Evolutionary conservation across 345 rosid genomes (phyloP).

Genomic region (Chamaenerion angustifolium): DNA sequence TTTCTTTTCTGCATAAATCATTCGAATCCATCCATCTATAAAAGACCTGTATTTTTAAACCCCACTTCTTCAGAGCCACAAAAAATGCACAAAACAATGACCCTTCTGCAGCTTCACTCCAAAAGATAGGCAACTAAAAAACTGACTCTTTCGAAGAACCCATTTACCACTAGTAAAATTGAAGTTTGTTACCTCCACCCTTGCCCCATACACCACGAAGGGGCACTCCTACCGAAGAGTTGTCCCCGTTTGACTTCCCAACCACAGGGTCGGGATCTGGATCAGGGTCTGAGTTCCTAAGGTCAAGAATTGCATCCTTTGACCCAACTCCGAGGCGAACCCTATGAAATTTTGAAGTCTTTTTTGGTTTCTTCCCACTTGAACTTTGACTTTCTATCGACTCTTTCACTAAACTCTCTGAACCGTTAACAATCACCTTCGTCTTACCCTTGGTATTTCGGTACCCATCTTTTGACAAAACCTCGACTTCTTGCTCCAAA

Average conservation of each 20-base stretch:
- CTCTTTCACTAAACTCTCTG: constrained; percentile 7
- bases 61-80: too few species aligned
- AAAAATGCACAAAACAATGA: too few species aligned
- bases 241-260: constrained; percentile 16
- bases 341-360: constrained; percentile 64
- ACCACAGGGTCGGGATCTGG: constrained; percentile 20
- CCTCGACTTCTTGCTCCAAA: constrained; percentile 40
- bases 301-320: constrained; percentile 44
- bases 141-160: too few species aligned
- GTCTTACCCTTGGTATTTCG: constrained; percentile 42
- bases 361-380: constrained; percentile 48
- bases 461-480: constrained; percentile 46
- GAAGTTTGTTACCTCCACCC: constrained; percentile 50
- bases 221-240: constrained; percentile 23
- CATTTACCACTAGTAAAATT: too few species aligned
- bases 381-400: neutral
- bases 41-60: too few species aligned
- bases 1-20: too few species aligned
- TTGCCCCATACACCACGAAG: constrained; percentile 64
- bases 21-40: too few species aligned
- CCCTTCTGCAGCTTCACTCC: too few species aligned
- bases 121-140: too few species aligned
- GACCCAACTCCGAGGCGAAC: constrained; percentile 69
- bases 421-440: constrained; percentile 13
- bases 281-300: constrained; percentile 23